Base-by-base conservation (phyloP, 306 rosid species). In the Begonia fuchsioides region DNA sequence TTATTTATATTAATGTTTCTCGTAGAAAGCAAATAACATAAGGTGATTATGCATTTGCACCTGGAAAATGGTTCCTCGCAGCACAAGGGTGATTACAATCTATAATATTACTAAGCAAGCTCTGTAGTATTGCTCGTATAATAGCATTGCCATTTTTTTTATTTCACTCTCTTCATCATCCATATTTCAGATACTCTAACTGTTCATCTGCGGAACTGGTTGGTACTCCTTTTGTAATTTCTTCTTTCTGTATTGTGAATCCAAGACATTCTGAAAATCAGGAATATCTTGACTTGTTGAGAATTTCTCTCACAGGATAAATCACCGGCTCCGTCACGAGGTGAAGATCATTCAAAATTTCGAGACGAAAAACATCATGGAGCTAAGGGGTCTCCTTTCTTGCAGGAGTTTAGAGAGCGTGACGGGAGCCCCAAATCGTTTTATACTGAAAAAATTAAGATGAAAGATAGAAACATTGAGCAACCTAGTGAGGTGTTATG, bases 401-500 rank as follows among this genome's bases (percentile, higher is more conserved):
- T 59, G 5, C 68, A 72, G 64, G 93, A 86, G 68, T 63, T 62
- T 43, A 74, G 81, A 61, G 78, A 71, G 54, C 69, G 64, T 47
- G 74, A 68, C 50, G 64, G 49, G 54, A 82, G 87, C 68, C 85
- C 87, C 47, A 83, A 74, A 39, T 67, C 67, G 9, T 69, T 62
- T 63, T 69, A 71, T 79, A 61, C 75, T 43, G 93, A 79, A 17
- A 77, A 90, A 65, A 69, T 83, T 66, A 85, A 73, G 68, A 32
- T 39, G 54, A 72, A 57, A 47, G 94, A 82, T 66, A 90, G 81
- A 75, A 73, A 63, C 50, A 52, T 82, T 44, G 98, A 85, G n/a
- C n/a, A n/a, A 61, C 96, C 98, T 55, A 85, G 98, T 72, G 80
- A 80, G 54, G 95, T 90, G 55, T 66, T 90, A 68, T 90, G 98